These are phyloP conservation scores for Leishmania major DNA, from an alignment of 208 protist genomes.

Conservation along the genomic window DNA sequence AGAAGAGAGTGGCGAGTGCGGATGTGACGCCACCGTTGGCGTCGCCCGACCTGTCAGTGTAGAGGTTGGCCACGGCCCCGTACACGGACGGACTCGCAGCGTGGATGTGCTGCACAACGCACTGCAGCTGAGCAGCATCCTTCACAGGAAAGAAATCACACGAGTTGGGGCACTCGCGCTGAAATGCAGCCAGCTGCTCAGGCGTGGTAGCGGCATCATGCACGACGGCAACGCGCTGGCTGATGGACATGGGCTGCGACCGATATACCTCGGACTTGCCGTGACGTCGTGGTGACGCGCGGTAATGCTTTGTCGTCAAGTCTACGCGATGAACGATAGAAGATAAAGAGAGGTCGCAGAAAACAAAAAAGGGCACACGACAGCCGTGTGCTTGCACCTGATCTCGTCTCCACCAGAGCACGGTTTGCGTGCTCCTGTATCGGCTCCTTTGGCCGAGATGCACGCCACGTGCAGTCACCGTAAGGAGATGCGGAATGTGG, in stretches of 20 bases:
- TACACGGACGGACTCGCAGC: constrained; percentile 17
- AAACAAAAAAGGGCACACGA: neutral
- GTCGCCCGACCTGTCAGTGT: constrained; percentile 38
- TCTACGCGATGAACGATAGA: neutral
- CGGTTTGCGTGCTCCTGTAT: neutral
- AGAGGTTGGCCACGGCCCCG: constrained; percentile 51
- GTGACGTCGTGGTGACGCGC: neutral
- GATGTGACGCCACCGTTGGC: constrained; percentile 35
- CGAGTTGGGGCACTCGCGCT: constrained; percentile 26
- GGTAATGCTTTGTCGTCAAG: neutral
- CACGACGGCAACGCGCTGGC: constrained; percentile 14
- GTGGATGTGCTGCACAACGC: constrained; percentile 33
- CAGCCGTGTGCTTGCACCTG: neutral
- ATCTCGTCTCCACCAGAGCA: neutral
- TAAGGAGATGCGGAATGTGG: neutral
- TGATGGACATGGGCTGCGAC: neutral
- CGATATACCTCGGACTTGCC: neutral
- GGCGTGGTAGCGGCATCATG: constrained; percentile 20
- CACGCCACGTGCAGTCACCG: neutral
- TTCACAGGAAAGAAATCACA: constrained; percentile 39
- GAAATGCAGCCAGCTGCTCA: constrained; percentile 35
- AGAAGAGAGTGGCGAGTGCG: constrained; percentile 40
- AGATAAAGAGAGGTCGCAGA: neutral
- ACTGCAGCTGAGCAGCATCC: constrained; percentile 41
- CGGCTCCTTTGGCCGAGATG: neutral